Evolutionary conservation across 305 asterid genomes (phyloP).

Genomic region (Solanum aculeatissimum): DNA sequence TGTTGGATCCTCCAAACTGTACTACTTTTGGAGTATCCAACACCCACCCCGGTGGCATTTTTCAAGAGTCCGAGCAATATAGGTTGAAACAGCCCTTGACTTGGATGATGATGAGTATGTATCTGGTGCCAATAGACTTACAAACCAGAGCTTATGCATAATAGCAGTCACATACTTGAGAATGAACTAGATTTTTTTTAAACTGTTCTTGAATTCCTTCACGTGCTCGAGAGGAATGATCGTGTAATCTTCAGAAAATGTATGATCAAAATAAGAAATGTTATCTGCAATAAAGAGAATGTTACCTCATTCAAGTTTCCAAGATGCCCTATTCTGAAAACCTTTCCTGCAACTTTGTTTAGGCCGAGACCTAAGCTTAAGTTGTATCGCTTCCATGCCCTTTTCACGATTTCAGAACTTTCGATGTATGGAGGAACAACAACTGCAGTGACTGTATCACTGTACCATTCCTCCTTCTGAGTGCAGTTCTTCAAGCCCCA

Average conservation of each 20-base stretch:
- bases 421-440: conserved; percentile 71
- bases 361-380: conserved; percentile 92
- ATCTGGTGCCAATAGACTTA: neutral
- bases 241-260: neutral
- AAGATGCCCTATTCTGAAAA: conserved; percentile 96
- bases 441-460: conserved; percentile 94
- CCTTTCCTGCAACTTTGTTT: conserved; percentile 94
- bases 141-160: neutral
- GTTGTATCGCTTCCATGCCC: conserved; percentile 94
- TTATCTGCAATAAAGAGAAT: neutral
- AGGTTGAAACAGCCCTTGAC: neutral
- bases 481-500: conserved; percentile 99
- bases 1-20: accelerated
- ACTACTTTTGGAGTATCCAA: neutral
- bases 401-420: conserved; percentile 58
- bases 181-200: neutral
- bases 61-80: neutral
- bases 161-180: neutral
- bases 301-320: conserved; percentile 54
- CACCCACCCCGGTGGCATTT: neutral
- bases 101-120: neutral
- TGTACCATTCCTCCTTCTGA: conserved; percentile 90
- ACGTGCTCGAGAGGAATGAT: neutral
- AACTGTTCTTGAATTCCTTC: neutral
- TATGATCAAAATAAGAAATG: neutral